Evolutionary conservation across 345 rosid genomes (phyloP).

Genomic region (Trapa incisa): DNA sequence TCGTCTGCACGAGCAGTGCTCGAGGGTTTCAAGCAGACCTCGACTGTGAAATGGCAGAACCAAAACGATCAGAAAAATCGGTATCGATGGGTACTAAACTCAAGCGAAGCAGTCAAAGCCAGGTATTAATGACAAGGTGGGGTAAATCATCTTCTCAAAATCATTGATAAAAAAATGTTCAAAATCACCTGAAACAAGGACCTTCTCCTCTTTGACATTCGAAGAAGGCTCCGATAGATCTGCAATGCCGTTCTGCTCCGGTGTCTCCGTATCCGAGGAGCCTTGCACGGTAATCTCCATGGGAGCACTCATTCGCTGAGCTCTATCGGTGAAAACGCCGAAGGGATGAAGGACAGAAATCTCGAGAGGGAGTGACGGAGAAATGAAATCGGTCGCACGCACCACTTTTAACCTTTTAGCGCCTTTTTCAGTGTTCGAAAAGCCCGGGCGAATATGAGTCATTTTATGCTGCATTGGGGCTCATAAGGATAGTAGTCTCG

Average conservation of each 20-base stretch:
- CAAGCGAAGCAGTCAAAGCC: background rate
- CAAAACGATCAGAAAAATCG: background rate
- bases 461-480: background rate
- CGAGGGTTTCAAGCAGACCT: slow-evolving; percentile 82
- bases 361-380: background rate
- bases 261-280: slow-evolving; percentile 11
- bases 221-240: slow-evolving; percentile 20
- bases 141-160: background rate
- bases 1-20: slow-evolving; percentile 69
- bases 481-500: too few species aligned
- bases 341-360: background rate
- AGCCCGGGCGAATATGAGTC: slow-evolving; percentile 2
- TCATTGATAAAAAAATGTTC: too few species aligned
- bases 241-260: slow-evolving; percentile 22
- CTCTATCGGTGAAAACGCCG: background rate
- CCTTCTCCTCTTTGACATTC: slow-evolving; percentile 25
- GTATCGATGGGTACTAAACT: background rate
- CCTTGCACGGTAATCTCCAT: slow-evolving; percentile 48
- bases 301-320: slow-evolving; percentile 38
- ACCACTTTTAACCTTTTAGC: too few species aligned
- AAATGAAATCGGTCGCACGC: background rate
- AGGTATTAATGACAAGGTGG: background rate
- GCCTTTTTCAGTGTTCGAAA: background rate
- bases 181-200: slow-evolving; percentile 57
- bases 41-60: slow-evolving; percentile 33